A percentile compares a stretch with the other conserved stretches of the same genome.
Conservation (phyloP, 108 stramenopile species). For the Cyclotella kingstonii region DNA sequence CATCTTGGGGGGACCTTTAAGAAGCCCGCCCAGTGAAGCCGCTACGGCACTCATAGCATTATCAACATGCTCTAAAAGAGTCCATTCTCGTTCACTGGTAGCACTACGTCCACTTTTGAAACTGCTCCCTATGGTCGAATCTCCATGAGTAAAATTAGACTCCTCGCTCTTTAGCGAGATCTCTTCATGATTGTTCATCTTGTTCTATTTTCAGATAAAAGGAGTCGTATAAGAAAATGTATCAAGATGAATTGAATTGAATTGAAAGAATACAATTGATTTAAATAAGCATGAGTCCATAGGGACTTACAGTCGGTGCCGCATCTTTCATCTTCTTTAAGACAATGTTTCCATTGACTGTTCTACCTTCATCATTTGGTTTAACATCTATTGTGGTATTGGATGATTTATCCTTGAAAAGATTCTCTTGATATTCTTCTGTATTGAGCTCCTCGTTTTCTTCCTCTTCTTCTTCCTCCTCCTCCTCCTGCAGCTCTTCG, state of each 20-base stretch:
- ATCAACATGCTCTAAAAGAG: conserved; percentile 31
- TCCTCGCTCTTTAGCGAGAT: conserved; percentile 10
- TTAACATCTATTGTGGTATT: not conserved
- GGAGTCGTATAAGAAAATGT: not conserved
- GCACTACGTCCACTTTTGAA: conserved; percentile 23
- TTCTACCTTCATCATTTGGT: conserved; percentile 1
- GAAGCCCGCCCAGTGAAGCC: conserved; percentile 31
- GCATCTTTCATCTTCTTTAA: not conserved
- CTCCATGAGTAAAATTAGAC: conserved; percentile 22
- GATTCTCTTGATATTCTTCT: no score
- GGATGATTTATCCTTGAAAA: not conserved
- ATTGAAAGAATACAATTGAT: no score
- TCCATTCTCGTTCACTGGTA: conserved; percentile 1
- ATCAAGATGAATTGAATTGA: not conserved
- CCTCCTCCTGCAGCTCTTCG: not conserved
- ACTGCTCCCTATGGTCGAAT: conserved; percentile 30
- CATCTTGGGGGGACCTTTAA: not conserved
- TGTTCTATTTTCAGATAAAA: not conserved
- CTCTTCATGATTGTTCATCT: not conserved
- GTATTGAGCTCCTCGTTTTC: no score
- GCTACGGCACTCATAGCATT: conserved; percentile 21
- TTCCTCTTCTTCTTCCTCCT: conserved; percentile 10
- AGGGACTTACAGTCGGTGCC: not conserved
- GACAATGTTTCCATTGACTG: not conserved
- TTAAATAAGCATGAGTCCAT: no score